These are phyloP conservation scores for Globomyces pollinis-pini DNA, from an alignment of 192 early-diverging fungal species.

Conservation along the genomic window DNA sequence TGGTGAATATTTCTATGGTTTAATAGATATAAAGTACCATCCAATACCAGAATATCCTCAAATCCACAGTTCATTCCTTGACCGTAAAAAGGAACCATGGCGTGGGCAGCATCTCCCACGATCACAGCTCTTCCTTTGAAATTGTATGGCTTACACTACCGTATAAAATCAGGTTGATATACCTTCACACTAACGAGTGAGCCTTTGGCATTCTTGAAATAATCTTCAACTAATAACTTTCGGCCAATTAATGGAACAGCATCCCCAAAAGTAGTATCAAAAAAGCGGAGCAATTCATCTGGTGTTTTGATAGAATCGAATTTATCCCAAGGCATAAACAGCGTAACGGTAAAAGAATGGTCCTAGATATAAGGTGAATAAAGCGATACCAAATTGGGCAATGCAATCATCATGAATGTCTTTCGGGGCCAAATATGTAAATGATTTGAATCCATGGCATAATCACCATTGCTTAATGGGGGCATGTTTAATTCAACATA, in stretches of 20 bases:
- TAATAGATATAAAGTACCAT: too few relatives aligned
- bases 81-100: conserved; percentile 93
- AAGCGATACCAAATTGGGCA: conserved; percentile 90
- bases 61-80: conserved; percentile 99
- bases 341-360: conserved; percentile 89
- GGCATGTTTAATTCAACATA: conserved; percentile 91
- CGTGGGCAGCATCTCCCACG: conserved; percentile 92
- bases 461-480: conserved; percentile 54
- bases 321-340: conserved; percentile 88
- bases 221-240: conserved; percentile 63
- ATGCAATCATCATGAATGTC: conserved; percentile 95
- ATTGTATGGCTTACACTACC: conserved; percentile 80
- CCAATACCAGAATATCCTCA: conserved; percentile 76
- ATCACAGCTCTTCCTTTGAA: conserved; percentile 69
- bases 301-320: conserved; percentile 66
- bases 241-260: conserved; percentile 70
- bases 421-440: conserved; percentile 97
- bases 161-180: too few relatives aligned
- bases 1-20: conserved; percentile 37
- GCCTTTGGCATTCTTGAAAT: conserved; percentile 76
- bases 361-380: conserved; percentile 53
- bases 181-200: conserved; percentile 77
- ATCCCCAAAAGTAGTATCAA: conserved; percentile 68
- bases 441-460: conserved; percentile 81
- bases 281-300: conserved; percentile 60